Conservation (phyloP, 2,329 filamentous ascomycete genomes). For the Annulohypoxylon truncatum region DNA sequence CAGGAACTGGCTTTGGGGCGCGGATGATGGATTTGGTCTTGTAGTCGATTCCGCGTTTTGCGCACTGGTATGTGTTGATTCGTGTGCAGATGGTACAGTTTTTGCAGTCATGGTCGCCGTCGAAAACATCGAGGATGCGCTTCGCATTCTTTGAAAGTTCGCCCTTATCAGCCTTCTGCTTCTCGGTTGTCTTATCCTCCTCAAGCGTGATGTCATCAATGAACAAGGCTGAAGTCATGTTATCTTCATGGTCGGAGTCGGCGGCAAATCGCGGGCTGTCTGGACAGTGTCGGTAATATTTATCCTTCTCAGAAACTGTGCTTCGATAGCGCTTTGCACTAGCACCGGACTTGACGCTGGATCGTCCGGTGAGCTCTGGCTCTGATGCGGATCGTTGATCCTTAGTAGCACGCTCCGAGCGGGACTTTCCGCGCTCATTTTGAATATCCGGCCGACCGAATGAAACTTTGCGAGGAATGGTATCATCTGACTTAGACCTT, state of each 20-base stretch:
- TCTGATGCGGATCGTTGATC: constrained; percentile 19
- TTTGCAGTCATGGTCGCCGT: constrained; percentile 62
- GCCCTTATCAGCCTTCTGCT: constrained; percentile 51
- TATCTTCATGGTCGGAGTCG: constrained; percentile 56
- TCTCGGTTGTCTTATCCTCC: constrained; percentile 45
- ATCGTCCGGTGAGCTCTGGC: constrained; percentile 50
- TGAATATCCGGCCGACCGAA: constrained; percentile 22
- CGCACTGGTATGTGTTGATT: constrained; percentile 56
- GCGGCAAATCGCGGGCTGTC: constrained; percentile 45
- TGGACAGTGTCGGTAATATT: constrained; percentile 43
- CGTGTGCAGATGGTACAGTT: constrained; percentile 70
- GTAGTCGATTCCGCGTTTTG: constrained; percentile 56
- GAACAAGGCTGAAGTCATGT: constrained; percentile 70
- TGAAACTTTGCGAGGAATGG: constrained; percentile 31
- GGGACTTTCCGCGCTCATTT: background rate
- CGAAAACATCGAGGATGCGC: constrained; percentile 64
- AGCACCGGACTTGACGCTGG: constrained; percentile 51
- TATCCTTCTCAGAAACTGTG: constrained; percentile 41
- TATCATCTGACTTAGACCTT: constrained; percentile 33
- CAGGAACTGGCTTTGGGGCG: constrained; percentile 72
- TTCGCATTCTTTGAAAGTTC: constrained; percentile 64
- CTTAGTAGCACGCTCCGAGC: constrained; percentile 1
- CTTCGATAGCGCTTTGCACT: constrained; percentile 49
- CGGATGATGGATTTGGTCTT: constrained; percentile 60
- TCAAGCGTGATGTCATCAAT: constrained; percentile 69